Percentiles rank a stretch among this genome's conserved stretches.
phyloP scores from a whole-genome alignment of 345 rosid species.

The Eutrema japonicum region DNA sequence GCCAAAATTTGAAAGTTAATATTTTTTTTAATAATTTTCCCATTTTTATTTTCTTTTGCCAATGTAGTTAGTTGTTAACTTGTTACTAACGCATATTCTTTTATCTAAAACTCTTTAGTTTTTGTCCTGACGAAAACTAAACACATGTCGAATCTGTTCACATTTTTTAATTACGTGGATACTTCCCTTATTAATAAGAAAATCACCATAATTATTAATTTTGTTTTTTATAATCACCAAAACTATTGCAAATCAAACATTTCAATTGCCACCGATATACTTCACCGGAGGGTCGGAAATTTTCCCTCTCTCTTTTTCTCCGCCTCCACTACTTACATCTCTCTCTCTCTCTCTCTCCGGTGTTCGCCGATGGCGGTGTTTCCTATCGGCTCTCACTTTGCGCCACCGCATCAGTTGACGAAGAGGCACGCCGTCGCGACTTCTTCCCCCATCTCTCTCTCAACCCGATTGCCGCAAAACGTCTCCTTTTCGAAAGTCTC shows the following conservation, averaged over 20 bases:
- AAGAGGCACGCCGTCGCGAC: conserved; percentile 40
- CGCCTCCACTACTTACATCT: not conserved
- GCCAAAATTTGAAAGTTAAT: no score
- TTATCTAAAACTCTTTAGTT: no score
- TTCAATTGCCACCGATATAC: conserved; percentile 2
- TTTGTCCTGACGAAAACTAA: no score
- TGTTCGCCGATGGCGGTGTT: conserved; percentile 62
- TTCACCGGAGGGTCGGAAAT: conserved; percentile 31
- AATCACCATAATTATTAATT: no score
- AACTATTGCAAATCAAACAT: conserved; percentile 19
- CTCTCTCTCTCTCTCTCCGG: conserved; percentile 7
- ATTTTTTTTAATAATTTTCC: no score
- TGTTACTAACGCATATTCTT: no score
- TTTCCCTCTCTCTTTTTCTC: not conserved
- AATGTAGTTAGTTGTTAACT: no score
- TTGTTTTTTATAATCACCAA: not conserved
- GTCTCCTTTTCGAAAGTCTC: conserved; percentile 43
- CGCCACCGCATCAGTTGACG: conserved; percentile 46
- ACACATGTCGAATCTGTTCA: no score
- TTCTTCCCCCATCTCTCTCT: conserved; percentile 29
- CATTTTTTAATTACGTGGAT: no score
- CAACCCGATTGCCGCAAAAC: conserved; percentile 39
- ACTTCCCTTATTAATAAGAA: no score
- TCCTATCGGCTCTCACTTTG: conserved; percentile 51
- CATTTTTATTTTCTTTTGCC: no score